phyloP scores from a whole-genome alignment of 2,329 filamentous ascomycete species.

The Pseudohalonectria lignicola region DNA sequence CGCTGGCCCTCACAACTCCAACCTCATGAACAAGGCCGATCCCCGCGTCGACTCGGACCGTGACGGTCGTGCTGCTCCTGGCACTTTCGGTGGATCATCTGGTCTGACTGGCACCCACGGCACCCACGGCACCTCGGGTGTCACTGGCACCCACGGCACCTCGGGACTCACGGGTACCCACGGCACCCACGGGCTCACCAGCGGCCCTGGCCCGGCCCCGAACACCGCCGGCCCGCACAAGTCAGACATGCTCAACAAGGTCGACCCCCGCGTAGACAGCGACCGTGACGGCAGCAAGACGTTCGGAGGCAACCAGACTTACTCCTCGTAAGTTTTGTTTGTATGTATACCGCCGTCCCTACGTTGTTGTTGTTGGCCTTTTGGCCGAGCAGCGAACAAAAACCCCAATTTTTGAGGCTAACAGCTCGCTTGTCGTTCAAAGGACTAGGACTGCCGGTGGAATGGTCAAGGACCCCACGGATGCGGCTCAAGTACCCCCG shows the following conservation, averaged over 20 bases:
- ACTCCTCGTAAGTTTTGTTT: constrained; percentile 27
- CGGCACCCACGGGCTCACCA: neutral
- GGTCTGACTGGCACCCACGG: neutral
- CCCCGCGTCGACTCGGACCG: constrained; percentile 33
- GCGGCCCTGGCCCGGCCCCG: constrained; percentile 15
- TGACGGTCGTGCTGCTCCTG: constrained; percentile 13
- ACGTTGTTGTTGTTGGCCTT: neutral
- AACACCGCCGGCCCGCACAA: constrained; percentile 30
- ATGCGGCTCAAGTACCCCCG: constrained; percentile 46
- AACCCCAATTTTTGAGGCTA: neutral
- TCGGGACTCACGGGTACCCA: neutral
- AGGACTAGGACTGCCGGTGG: neutral
- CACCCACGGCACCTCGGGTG: constrained; percentile 1
- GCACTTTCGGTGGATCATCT: constrained; percentile 12
- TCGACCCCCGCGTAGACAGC: constrained; percentile 38
- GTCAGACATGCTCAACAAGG: constrained; percentile 27
- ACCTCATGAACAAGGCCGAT: constrained; percentile 28
- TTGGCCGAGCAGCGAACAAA: neutral
- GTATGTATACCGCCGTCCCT: constrained; percentile 2
- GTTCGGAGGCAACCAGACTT: constrained; percentile 40
- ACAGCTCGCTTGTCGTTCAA: neutral
- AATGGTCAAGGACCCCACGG: constrained; percentile 39
- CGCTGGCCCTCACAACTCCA: constrained; percentile 28
- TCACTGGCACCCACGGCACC: neutral
- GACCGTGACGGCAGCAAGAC: constrained; percentile 44